Conservation (phyloP, 2,329 filamentous ascomycete species). For the Periconia macrospinosa region DNA sequence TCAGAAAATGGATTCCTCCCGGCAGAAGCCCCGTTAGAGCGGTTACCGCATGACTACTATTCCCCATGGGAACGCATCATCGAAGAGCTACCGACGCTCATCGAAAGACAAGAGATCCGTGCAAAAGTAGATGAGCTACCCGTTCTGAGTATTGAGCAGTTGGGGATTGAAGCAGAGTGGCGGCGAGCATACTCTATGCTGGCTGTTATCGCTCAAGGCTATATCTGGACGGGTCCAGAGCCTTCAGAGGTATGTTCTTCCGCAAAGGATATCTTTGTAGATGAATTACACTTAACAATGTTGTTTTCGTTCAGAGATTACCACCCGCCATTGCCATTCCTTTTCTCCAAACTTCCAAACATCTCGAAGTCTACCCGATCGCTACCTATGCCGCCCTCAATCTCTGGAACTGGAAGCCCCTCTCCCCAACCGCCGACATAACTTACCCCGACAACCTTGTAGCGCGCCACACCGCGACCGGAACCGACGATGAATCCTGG, state of each 20-base stretch:
- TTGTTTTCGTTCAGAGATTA: constrained; percentile 25
- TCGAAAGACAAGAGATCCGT: constrained; percentile 74
- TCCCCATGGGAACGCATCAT: constrained; percentile 83
- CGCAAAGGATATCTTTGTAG: not conserved
- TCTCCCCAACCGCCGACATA: constrained; percentile 20
- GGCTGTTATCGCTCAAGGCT: constrained; percentile 72
- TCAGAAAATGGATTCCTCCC: constrained; percentile 81
- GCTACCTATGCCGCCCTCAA: constrained; percentile 40
- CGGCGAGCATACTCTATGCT: constrained; percentile 74
- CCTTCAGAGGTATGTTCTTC: constrained; percentile 63
- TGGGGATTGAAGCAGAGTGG: constrained; percentile 81
- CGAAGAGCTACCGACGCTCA: constrained; percentile 73
- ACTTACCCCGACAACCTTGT: constrained; percentile 33
- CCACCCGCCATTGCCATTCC: constrained; percentile 35
- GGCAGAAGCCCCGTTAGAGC: constrained; percentile 68
- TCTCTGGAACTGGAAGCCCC: constrained; percentile 38
- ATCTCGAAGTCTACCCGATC: constrained; percentile 36
- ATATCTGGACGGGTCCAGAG: constrained; percentile 75
- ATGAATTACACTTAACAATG: not conserved
- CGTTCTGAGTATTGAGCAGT: constrained; percentile 70
- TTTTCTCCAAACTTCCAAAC: constrained; percentile 29
- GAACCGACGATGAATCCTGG: constrained; percentile 40
- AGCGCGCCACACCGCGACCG: constrained; percentile 34
- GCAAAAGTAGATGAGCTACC: constrained; percentile 72
- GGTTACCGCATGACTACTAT: constrained; percentile 80